Percentiles rank a stretch among this genome's conserved stretches.
Conservation (phyloP, 257 asterid genomes). For the Ocimum tenuiflorum region DNA sequence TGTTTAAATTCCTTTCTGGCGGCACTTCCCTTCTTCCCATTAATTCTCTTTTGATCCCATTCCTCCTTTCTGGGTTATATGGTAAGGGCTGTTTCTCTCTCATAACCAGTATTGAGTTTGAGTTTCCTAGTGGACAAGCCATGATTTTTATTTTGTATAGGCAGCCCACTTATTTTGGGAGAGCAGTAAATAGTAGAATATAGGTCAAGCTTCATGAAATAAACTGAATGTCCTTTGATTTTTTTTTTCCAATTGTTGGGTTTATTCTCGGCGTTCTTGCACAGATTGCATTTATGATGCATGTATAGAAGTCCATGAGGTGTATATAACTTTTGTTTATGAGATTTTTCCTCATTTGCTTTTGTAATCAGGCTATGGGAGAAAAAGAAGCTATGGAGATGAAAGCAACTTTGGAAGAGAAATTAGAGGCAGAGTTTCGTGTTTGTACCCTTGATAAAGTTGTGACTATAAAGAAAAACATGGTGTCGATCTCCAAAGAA, state of each 20-base stretch:
- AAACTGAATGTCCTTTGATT: no score
- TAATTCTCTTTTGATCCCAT: not conserved
- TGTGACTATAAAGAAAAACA: constrained; percentile 57
- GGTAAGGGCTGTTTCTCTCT: not conserved
- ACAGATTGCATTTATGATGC: constrained; percentile 24
- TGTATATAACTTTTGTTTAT: not conserved
- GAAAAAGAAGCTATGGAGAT: constrained; percentile 72
- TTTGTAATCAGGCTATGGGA: constrained; percentile 53
- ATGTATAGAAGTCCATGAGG: not conserved
- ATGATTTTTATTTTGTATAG: not conserved
- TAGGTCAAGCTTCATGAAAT: no score
- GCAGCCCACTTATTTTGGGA: not conserved
- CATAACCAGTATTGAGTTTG: not conserved
- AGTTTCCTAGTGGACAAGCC: not conserved
- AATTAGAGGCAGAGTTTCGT: constrained; percentile 60
- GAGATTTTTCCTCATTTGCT: not conserved
- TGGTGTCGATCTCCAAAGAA: constrained; percentile 70
- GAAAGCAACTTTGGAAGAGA: constrained; percentile 55
- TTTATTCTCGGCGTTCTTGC: constrained; percentile 48
- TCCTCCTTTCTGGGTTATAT: not conserved
- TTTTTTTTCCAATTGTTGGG: no score
- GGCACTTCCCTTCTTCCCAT: not conserved
- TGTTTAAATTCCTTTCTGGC: not conserved
- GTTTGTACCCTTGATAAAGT: constrained; percentile 62
- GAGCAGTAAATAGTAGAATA: not conserved